phyloP scores from a whole-genome alignment of 805 yeast species.

The Candida krabiensis region DNA sequence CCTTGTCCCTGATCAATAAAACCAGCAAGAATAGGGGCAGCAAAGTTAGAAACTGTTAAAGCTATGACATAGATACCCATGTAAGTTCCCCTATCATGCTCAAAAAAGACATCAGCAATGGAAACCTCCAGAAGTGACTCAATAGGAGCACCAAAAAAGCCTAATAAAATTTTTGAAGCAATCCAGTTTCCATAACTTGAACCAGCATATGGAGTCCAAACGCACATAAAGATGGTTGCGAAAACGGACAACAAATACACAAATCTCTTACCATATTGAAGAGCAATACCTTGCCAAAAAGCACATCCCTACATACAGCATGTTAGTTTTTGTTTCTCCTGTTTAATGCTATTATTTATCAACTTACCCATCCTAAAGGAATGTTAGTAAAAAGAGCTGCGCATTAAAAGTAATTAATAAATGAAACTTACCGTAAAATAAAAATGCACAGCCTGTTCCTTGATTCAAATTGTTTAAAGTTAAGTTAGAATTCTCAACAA shows the following conservation, averaged over 20 bases:
- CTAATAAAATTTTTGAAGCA: slow-evolving; percentile 29
- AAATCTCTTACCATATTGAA: slow-evolving; percentile 38
- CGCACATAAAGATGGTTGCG: slow-evolving; percentile 27
- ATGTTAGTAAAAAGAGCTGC: no score
- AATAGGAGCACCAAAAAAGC: slow-evolving; percentile 35
- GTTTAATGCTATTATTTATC: no score
- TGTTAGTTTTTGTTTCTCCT: no score
- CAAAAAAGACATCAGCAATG: slow-evolving; percentile 48
- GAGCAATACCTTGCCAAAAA: slow-evolving; percentile 36
- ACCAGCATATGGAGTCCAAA: slow-evolving; percentile 35
- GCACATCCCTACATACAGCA: slow-evolving; percentile 37
- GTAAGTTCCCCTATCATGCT: slow-evolving; percentile 46
- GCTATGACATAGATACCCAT: slow-evolving; percentile 52
- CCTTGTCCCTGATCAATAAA: slow-evolving; percentile 48
- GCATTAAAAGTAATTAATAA: no score
- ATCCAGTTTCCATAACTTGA: slow-evolving; percentile 31
- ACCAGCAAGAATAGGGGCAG: slow-evolving; percentile 61
- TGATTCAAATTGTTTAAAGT: slow-evolving; percentile 34
- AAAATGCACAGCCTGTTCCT: slow-evolving; percentile 38
- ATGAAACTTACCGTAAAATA: slow-evolving; percentile 43
- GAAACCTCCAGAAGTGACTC: slow-evolving; percentile 51
- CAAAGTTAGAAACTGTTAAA: slow-evolving; percentile 52
- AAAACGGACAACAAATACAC: slow-evolving; percentile 33
- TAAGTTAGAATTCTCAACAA: slow-evolving; percentile 21
- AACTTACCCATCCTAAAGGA: no score